Base-by-base conservation (phyloP, 1,284 basidiomycete species). In the Ganoderma boninense region DNA sequence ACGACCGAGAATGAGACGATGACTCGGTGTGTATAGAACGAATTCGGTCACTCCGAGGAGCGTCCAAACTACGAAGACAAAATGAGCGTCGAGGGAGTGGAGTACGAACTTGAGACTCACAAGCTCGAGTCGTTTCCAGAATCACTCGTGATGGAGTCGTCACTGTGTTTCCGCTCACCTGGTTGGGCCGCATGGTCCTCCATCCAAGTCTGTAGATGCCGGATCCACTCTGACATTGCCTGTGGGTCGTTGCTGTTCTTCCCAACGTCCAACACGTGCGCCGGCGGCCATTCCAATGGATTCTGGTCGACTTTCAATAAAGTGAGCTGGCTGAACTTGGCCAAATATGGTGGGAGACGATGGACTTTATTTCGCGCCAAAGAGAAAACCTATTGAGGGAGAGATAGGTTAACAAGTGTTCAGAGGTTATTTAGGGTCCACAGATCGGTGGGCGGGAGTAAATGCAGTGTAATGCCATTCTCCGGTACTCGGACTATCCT, bases 271-370 rank as follows among this genome's bases (percentile, higher is more conserved):
- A 92, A 80, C 8, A 90, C 83, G 71, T 79, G 71, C 75, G 83
- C 87, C 29, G 92, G 90, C 1, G 97, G 97, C 96, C 97, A 99
- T 80, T 96, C 92, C 49, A 98, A 87, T 1, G 96, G 96, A 78
- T 99, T 99, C 73, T 92, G 91, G 76, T 98, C 97, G 11, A 95
- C 85, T 80, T 96, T 96, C 78, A 99, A 87, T 40, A 97, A 89
- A 66, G 92, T 90, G 44, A 99, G 85, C 66, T 89, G 86, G 43
- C 82, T 83, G 80, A 98, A 97, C 71, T 91, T 87, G 20, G 87
- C 82, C 56, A 99, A 80, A 81, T 97, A 99, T 5, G 84, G 78
- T 1, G 97, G 97, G 1, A 99, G 85, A 23, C 88, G 86, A 49
- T 89, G 88, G 62, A 99, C 85, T 79, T 91, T 93, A 82, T 99